phyloP scores from a whole-genome alignment of 495 filamentous ascomycete genomes.

The Platismatia glauca region DNA sequence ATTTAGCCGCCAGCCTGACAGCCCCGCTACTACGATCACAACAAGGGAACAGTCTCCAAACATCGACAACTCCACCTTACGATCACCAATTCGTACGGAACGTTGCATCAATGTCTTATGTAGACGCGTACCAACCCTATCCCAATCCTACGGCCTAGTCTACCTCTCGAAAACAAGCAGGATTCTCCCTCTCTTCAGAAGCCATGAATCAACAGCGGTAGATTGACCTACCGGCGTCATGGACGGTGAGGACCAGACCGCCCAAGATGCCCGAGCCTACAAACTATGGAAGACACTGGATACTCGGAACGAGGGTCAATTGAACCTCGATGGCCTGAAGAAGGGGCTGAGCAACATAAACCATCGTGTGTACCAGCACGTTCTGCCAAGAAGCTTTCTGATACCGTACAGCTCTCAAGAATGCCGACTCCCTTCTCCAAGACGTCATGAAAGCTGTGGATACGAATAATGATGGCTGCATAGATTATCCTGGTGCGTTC shows the following conservation, averaged over 20 bases:
- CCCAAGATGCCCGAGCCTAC: conserved; percentile 68
- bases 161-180: not conserved
- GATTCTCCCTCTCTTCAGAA: not conserved
- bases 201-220: conserved; percentile 16
- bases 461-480: conserved; percentile 75
- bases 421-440: conserved; percentile 78
- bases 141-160: not conserved
- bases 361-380: conserved; percentile 60
- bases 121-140: not conserved
- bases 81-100: not conserved
- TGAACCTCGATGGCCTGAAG: conserved; percentile 75
- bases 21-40: not conserved
- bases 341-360: conserved; percentile 81
- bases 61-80: not conserved
- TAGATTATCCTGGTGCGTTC: conserved; percentile 72
- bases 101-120: not conserved
- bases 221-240: conserved; percentile 13
- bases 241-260: conserved; percentile 54
- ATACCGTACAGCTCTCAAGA: conserved; percentile 65
- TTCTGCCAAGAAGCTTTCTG: conserved; percentile 27
- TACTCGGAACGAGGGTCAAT: conserved; percentile 59
- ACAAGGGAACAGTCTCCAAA: not conserved
- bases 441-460: conserved; percentile 75
- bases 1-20: not conserved
- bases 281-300: conserved; percentile 75